Base-by-base conservation (phyloP, 2,329 filamentous ascomycete species). In the Claviceps spartinae region DNA sequence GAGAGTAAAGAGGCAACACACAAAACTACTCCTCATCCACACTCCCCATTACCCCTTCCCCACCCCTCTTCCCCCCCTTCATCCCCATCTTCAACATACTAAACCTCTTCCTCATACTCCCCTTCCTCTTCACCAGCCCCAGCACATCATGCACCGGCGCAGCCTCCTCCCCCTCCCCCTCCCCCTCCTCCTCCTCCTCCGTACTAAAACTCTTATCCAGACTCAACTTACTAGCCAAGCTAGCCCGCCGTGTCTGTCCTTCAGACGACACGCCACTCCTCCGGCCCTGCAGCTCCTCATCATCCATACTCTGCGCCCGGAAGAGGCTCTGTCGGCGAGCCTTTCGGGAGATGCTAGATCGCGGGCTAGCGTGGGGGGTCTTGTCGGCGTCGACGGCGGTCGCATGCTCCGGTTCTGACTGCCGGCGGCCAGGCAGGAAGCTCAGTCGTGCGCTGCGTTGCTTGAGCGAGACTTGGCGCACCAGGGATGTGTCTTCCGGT, bases 41-140 rank as follows among this genome's bases (percentile, higher is more conserved):
- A 57, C 75, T 75, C 50, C 71, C 71, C 76, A 79, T 79, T 54
- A 69, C 62, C 30, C 66, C 72, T 55, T 66, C 72, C 48, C 66
- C 72, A 54, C 66, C 72, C 48, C 66, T 70, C 64, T 80, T 83
- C 62, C 77, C 81, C 46, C 71, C 72, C 69, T 86, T 88, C 65
- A 82, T 83, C 34, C 85, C 83, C 49, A 89, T 74, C 64, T 85
- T 86, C 61, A 94, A 72, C 60, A 89, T 72, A 64, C 86, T 93
- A 58, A 94, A 73, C 61, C 88, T 72, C 70, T 88, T 91, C 68
- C 83, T 81, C 58, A 94, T 78, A 53, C 82, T 85, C 38, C 78
- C 79, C 50, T 78, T 77, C 61, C 75, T 74, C 52, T 67, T 64
- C 40, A 70, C 48, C 9, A 65, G 62, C 3, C 14, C n/a, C 3